A percentile compares a stretch with the other conserved stretches of the same genome.
phyloP scores from a whole-genome alignment of 139 green algal genomes.

The Desmodesmus armatus region DNA sequence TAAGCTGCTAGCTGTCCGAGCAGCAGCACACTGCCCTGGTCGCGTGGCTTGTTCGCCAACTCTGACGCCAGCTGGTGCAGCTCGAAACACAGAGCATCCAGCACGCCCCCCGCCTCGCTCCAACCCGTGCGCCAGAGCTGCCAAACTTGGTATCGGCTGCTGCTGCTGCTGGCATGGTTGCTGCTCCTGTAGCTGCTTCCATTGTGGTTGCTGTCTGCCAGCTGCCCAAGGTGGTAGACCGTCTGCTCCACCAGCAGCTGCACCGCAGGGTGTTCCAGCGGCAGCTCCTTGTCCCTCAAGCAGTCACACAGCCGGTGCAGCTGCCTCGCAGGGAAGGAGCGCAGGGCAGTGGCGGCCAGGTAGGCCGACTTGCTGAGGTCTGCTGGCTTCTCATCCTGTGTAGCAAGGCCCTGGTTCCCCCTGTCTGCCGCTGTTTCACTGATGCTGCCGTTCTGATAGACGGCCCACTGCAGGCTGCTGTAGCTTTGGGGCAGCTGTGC shows the following conservation, averaged over 20 bases:
- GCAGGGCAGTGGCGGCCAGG: conserved; percentile 43
- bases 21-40: conserved; percentile 31
- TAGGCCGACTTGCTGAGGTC: conserved; percentile 53
- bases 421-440: conserved; percentile 12
- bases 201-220: not conserved
- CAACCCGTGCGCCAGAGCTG: conserved; percentile 50
- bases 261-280: conserved; percentile 49
- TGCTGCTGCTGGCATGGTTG: conserved; percentile 3
- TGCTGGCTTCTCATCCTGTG: conserved; percentile 51
- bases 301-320: conserved; percentile 35
- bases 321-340: conserved; percentile 48
- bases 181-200: not conserved
- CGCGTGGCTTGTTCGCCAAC: conserved; percentile 43
- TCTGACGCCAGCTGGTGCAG: conserved; percentile 47
- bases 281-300: conserved; percentile 48
- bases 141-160: not conserved
- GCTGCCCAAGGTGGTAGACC: conserved; percentile 54
- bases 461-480: conserved; percentile 51
- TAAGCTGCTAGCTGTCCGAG: conserved; percentile 24
- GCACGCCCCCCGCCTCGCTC: conserved; percentile 3
- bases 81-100: conserved; percentile 42
- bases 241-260: conserved; percentile 52
- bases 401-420: conserved; percentile 54
- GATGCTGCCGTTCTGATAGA: conserved; percentile 31
- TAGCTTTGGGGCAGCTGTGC: conserved; percentile 34